Evolutionary conservation across 2,329 filamentous ascomycete species (phyloP).

Genomic region (Phaeomoniella chlamydospora): DNA sequence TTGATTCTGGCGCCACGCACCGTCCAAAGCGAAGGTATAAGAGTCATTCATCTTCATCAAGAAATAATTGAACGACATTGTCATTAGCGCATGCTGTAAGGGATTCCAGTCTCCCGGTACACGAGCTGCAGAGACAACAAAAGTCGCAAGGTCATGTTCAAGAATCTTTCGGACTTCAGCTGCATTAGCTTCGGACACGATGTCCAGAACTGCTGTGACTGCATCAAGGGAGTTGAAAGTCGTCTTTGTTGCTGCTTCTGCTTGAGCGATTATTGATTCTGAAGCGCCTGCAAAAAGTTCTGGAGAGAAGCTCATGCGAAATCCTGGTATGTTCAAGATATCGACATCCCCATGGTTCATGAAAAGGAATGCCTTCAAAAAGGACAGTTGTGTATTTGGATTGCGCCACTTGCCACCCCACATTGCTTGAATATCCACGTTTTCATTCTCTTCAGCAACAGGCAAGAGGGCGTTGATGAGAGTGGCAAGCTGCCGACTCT

Average conservation of each 20-base stretch:
- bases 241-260: constrained; percentile 59
- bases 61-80: constrained; percentile 58
- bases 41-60: constrained; percentile 63
- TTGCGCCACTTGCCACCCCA: constrained; percentile 87
- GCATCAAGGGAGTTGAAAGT: constrained; percentile 82
- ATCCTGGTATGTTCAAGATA: constrained; percentile 66
- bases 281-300: constrained; percentile 49
- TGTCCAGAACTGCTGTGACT: constrained; percentile 51
- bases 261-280: constrained; percentile 43
- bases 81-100: constrained; percentile 8
- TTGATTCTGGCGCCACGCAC: constrained; percentile 80
- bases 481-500: constrained; percentile 64
- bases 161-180: constrained; percentile 43
- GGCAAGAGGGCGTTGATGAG: constrained; percentile 68
- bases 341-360: constrained; percentile 64
- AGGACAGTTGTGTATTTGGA: constrained; percentile 80
- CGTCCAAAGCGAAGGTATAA: constrained; percentile 79
- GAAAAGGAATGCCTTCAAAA: constrained; percentile 74
- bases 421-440: constrained; percentile 71
- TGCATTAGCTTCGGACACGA: constrained; percentile 40
- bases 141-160: constrained; percentile 35
- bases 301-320: constrained; percentile 61
- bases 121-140: constrained; percentile 32
- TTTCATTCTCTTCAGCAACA: constrained; percentile 46
- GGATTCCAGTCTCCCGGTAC: constrained; percentile 33